Evolutionary conservation across 2,329 filamentous ascomycete species (phyloP), one percentile per base, ranked within the genome.

Genomic region (Botryotinia globosa): DNA sequence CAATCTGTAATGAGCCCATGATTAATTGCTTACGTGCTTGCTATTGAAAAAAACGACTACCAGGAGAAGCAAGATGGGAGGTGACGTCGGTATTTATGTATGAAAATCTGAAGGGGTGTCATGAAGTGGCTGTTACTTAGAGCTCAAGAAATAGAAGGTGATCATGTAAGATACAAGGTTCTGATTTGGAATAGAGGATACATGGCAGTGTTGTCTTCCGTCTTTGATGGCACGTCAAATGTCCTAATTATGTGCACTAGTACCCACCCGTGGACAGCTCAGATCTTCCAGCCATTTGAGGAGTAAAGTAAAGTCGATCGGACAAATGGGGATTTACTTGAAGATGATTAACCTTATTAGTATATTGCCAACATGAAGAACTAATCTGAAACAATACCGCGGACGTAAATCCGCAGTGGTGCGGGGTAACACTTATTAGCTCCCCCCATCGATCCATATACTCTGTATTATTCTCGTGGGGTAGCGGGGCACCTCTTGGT

Each of bases 1-100:
- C 68, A 18, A 7, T 39, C n/a, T 71, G 67, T 34, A 71, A n/a
- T 7, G 72, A 66, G 58, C 68, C 61, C 72, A 73, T 73, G 12
- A 37, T 73, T 32, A 42, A 12, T 42, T 54, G 34, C 9, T 67
- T 37, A 7, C 29, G 20, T 16, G 34, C n/a, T 67, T 56, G 25
- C 16, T 42, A 1, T 42, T 4, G 7, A 25, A 42, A 9, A 22
- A 9, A 25, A 42, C 22, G 25, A 29, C 6, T 32, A 32, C 25
- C 32, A n/a, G 14, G 7, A 32, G 10, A 42, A 20, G 16, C 39
- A 20, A 42, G 18, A 56, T 25, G 14, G 34, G 16, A 67, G 9
- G 14, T 25, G 34, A 25, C 2, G 5, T 67, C n/a, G 48, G 10
- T 29, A 18, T n/a, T 67, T 29, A 67, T 56, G 6, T 54, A 42